Evolutionary conservation across 140 eudicot genomes (phyloP).

Genomic region (Anethum foeniculum): DNA sequence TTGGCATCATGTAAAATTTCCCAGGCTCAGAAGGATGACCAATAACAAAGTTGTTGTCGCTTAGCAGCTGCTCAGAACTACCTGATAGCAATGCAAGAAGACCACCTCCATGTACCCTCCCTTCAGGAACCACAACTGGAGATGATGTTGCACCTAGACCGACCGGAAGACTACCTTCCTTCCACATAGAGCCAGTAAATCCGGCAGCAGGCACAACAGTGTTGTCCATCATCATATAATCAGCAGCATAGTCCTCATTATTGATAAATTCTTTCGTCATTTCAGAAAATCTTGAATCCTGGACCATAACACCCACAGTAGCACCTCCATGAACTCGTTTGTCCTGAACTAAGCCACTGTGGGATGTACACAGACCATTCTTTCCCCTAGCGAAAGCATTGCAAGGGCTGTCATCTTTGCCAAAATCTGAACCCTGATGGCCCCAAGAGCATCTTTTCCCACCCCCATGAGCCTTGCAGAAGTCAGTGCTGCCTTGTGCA

Average conservation of each 20-base stretch:
- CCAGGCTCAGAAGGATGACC: slow-evolving; percentile 31
- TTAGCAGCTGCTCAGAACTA: slow-evolving; percentile 20
- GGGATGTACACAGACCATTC: slow-evolving; percentile 75
- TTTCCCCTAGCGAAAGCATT: slow-evolving; percentile 77
- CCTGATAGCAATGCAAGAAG: slow-evolving; percentile 59
- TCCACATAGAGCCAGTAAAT: slow-evolving; percentile 20
- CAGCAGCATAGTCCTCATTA: slow-evolving; percentile 21
- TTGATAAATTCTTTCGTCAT: slow-evolving; percentile 24
- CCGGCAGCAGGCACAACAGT: slow-evolving; percentile 17
- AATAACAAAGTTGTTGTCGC: slow-evolving; percentile 10
- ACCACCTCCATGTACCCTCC: slow-evolving; percentile 95
- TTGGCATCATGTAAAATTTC: slow-evolving; percentile 27
- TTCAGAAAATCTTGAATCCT: slow-evolving; percentile 30
- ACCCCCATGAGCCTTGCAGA: slow-evolving; percentile 98
- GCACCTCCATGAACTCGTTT: slow-evolving; percentile 96
- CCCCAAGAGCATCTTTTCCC: slow-evolving; percentile 97
- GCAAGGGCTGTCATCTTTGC: slow-evolving; percentile 50
- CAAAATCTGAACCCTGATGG: slow-evolving; percentile 69
- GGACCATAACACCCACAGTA: slow-evolving; percentile 59
- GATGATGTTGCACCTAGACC: slow-evolving; percentile 23
- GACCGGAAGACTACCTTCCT: slow-evolving; percentile 20
- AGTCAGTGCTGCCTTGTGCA: slow-evolving; percentile 97
- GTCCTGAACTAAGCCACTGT: slow-evolving; percentile 87
- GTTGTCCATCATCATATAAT: slow-evolving; percentile 20
- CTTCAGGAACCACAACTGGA: slow-evolving; percentile 38